A percentile compares a stretch with the other conserved stretches of the same genome.
Evolutionary conservation across 2,329 filamentous ascomycete species (phyloP).

Genomic region (Rutstroemia sp.): DNA sequence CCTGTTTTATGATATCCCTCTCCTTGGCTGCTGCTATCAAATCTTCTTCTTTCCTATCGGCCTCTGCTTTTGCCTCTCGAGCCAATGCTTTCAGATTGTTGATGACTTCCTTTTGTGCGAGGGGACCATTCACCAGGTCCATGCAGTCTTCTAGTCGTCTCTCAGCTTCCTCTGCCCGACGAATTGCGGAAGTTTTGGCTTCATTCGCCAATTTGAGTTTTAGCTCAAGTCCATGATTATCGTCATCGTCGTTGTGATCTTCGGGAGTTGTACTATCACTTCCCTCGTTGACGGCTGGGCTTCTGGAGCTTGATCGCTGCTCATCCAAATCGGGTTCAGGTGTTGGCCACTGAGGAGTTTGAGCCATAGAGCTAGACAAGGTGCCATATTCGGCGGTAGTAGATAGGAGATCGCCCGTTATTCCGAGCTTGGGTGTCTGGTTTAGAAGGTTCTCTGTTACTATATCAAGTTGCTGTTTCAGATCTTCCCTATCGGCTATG

Average conservation of each 20-base stretch:
- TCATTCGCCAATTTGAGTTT: background rate
- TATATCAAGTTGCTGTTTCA: background rate
- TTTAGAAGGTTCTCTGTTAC: conserved; percentile 1
- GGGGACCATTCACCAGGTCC: conserved; percentile 4
- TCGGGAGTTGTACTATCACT: background rate
- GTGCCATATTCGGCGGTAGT: background rate
- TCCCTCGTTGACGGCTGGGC: too few species aligned
- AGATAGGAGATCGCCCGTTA: background rate
- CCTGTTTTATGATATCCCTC: background rate
- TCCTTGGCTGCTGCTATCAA: background rate
- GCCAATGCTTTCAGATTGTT: background rate
- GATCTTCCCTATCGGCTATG: background rate
- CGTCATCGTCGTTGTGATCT: background rate
- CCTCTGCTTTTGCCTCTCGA: background rate
- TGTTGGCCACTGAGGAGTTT: background rate
- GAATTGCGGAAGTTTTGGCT: too few species aligned
- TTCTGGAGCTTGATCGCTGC: too few species aligned
- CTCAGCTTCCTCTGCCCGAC: background rate
- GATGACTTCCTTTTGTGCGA: background rate
- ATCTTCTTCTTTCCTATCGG: background rate
- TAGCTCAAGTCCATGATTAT: background rate
- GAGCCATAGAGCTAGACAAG: background rate
- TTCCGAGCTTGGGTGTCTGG: background rate
- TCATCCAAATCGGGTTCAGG: background rate
- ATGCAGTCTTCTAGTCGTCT: conserved; percentile 4